Percentiles rank a stretch among this genome's conserved stretches.
Evolutionary conservation across 2,329 filamentous ascomycete species (phyloP).

Genomic region (Neofusicoccum kwambonambiense): DNA sequence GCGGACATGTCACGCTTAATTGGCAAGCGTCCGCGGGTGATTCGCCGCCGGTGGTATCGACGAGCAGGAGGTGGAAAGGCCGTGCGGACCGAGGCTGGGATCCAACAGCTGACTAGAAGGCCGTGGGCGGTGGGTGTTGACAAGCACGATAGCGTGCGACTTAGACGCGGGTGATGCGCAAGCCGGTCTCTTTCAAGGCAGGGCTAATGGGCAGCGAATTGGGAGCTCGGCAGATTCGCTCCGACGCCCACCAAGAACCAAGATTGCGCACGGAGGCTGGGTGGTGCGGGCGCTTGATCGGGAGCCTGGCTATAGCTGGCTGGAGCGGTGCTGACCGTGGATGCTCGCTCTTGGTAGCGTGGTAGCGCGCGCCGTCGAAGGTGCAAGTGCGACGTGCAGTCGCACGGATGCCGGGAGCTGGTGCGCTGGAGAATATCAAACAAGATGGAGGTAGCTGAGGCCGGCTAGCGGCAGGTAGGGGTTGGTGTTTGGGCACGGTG

Average conservation of each 20-base stretch:
- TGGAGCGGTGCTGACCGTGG: constrained; percentile 8
- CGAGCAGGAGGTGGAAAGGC: constrained; percentile 20
- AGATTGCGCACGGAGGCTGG: constrained; percentile 12
- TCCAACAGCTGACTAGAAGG: constrained; percentile 27
- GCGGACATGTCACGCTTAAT: constrained; percentile 48
- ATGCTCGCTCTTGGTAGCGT: constrained; percentile 12
- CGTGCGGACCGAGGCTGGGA: constrained; percentile 23
- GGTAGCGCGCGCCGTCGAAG: constrained; percentile 14
- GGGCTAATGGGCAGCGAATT: constrained; percentile 33
- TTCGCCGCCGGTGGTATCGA: constrained; percentile 32
- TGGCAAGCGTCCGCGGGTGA: constrained; percentile 37
- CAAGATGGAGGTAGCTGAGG: constrained; percentile 26
- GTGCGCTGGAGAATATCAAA: constrained; percentile 20
- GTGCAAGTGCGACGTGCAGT: constrained; percentile 17
- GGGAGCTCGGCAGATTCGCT: constrained; percentile 38
- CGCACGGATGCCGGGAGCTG: constrained; percentile 17
- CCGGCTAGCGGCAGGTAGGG: constrained; percentile 32
- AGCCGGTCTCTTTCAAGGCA: constrained; percentile 38
- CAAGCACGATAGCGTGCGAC: constrained; percentile 43
- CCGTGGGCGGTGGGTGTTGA: constrained; percentile 35
- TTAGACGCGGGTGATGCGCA: constrained; percentile 52
- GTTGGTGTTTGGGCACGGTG: constrained; percentile 21
- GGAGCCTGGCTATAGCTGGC: constrained; percentile 12
- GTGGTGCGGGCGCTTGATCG: constrained; percentile 16
- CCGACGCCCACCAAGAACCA: constrained; percentile 22